Evolutionary conservation across 345 rosid genomes (phyloP).

Genomic region (Euclidium syriacum): DNA sequence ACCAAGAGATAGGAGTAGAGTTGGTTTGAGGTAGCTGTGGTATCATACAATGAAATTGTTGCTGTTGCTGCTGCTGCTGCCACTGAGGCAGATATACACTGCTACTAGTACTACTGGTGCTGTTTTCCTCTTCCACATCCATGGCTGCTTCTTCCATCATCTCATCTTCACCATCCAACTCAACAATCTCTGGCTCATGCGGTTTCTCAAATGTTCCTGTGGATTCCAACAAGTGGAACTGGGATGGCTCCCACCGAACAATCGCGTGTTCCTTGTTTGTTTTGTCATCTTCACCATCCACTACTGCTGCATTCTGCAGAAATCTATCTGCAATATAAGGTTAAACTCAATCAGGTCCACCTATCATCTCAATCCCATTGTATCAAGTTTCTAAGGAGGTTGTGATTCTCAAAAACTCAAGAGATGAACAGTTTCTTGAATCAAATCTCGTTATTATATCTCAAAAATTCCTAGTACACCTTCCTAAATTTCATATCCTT

Average conservation of each 20-base stretch:
- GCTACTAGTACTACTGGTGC: not conserved
- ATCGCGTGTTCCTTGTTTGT: constrained; percentile 38
- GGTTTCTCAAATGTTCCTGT: not conserved
- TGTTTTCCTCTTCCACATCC: constrained; percentile 44
- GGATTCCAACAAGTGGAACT: not conserved
- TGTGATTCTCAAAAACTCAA: not conserved
- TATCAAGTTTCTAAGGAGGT: not conserved
- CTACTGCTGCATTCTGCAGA: constrained; percentile 8
- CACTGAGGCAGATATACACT: not conserved
- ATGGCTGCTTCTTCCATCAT: constrained; percentile 36
- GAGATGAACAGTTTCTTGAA: not conserved
- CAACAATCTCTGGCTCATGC: constrained; percentile 37
- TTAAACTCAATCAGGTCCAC: not conserved
- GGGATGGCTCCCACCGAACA: constrained; percentile 53
- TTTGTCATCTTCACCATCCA: not conserved
- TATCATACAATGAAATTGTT: constrained; percentile 55
- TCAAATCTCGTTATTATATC: not conserved
- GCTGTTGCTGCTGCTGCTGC: constrained; percentile 38
- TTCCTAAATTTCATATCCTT: not conserved
- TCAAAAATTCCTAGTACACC: not conserved
- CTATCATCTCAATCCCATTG: not conserved
- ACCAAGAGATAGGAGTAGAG: constrained; percentile 55
- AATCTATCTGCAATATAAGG: constrained; percentile 34
- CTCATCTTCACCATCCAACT: constrained; percentile 41
- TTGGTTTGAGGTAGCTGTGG: constrained; percentile 39